Percentiles rank a stretch among this genome's conserved stretches.
phyloP scores from a whole-genome alignment of 2,329 filamentous ascomycete genomes.

The Trichoderma sp. region DNA sequence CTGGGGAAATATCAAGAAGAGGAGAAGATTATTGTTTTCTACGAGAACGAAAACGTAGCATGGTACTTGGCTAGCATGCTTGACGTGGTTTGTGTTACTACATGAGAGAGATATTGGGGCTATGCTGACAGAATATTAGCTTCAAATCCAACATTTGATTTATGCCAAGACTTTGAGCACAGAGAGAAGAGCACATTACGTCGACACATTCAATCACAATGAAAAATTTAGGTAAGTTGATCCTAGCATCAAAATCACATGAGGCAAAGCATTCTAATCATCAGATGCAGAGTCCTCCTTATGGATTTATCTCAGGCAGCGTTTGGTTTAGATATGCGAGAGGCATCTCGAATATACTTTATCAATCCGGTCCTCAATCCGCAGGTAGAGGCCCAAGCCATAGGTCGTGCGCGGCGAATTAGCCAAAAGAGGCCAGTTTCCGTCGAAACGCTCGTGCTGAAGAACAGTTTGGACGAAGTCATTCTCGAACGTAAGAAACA shows the following conservation, averaged over 20 bases:
- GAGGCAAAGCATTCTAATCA: neutral
- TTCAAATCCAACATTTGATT: slow-evolving; percentile 65
- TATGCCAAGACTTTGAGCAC: slow-evolving; percentile 68
- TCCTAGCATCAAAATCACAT: neutral
- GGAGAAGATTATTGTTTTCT: slow-evolving; percentile 92
- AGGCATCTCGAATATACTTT: slow-evolving; percentile 85
- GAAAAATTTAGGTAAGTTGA: slow-evolving; percentile 57
- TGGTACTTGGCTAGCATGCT: slow-evolving; percentile 84
- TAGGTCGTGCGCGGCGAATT: slow-evolving; percentile 87
- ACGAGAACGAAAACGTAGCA: slow-evolving; percentile 84
- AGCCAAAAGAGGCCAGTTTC: slow-evolving; percentile 78
- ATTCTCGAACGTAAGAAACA: slow-evolving; percentile 73
- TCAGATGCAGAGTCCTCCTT: slow-evolving; percentile 64
- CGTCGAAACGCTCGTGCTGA: slow-evolving; percentile 84
- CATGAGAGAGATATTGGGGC: neutral
- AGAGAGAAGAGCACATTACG: slow-evolving; percentile 70
- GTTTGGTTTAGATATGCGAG: slow-evolving; percentile 82
- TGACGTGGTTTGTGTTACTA: slow-evolving; percentile 60
- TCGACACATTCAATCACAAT: slow-evolving; percentile 75
- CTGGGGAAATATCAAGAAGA: slow-evolving; percentile 67
- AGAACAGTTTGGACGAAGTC: slow-evolving; percentile 80
- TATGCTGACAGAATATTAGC: slow-evolving; percentile 39
- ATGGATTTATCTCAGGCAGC: slow-evolving; percentile 93
- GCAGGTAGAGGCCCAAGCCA: slow-evolving; percentile 84
- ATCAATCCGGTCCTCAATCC: slow-evolving; percentile 86